Evolutionary conservation across 148 eudicot genomes (phyloP).

Genomic region (Arctostaphylos glauca): DNA sequence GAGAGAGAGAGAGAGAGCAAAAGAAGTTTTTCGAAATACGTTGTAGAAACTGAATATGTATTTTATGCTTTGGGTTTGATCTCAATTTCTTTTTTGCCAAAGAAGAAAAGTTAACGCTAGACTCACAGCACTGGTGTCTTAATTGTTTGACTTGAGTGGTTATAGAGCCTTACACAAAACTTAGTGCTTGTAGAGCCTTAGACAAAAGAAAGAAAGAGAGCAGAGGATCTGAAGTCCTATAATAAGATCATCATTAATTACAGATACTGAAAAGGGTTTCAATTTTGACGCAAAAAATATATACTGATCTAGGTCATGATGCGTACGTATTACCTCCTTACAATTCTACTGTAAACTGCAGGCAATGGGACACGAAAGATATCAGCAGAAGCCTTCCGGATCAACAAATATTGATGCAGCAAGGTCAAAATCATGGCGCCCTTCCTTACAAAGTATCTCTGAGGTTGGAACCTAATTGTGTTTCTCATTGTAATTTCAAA

Average conservation of each 20-base stretch:
- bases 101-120: neutral
- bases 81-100: neutral
- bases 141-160: neutral
- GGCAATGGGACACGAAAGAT: constrained; percentile 42
- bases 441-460: constrained; percentile 78
- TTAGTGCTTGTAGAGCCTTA: neutral
- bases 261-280: neutral
- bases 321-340: neutral
- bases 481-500: neutral
- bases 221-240: neutral
- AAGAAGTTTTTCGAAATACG: neutral
- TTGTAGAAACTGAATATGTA: neutral
- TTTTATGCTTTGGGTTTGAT: neutral
- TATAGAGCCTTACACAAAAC: neutral
- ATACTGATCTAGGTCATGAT: neutral
- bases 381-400: constrained; percentile 39
- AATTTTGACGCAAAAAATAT: neutral
- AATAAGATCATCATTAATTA: neutral
- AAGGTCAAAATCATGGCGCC: constrained; percentile 78
- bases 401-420: constrained; percentile 29
- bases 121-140: neutral
- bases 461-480: constrained; percentile 46
- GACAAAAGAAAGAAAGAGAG: neutral
- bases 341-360: constrained; percentile 20
- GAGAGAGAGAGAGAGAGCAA: neutral